Conservation (phyloP, 129 eudicot species). For the Centella asiatica region DNA sequence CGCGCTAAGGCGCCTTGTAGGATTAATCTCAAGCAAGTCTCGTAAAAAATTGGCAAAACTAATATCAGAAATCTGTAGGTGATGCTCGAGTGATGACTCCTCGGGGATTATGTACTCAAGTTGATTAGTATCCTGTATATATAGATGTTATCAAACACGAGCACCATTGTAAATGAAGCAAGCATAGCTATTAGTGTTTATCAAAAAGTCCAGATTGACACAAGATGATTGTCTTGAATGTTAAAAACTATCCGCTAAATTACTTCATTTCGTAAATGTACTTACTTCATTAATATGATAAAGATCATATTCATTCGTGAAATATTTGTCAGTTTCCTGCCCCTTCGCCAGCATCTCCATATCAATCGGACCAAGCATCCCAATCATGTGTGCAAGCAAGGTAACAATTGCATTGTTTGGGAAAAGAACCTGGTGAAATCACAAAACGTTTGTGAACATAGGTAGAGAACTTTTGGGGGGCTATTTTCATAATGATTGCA, state of each 20-base stretch:
- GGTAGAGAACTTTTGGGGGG: not conserved
- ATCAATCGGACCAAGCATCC: constrained; percentile 78
- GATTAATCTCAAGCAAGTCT: constrained; percentile 67
- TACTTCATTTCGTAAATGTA: not conserved
- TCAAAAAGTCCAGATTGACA: not conserved
- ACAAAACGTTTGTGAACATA: not conserved
- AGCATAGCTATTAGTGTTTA: not conserved
- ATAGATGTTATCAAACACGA: not conserved
- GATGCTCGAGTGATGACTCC: constrained; percentile 56
- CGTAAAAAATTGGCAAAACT: constrained; percentile 49
- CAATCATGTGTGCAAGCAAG: constrained; percentile 70
- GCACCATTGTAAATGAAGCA: too few species aligned
- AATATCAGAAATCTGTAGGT: constrained; percentile 45
- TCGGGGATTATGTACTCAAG: constrained; percentile 57
- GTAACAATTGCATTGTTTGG: constrained; percentile 53
- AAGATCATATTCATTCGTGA: constrained; percentile 67
- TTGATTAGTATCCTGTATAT: constrained; percentile 51
- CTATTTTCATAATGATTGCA: not conserved
- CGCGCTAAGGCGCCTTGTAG: constrained; percentile 66
- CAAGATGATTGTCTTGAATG: not conserved
- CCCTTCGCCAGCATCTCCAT: constrained; percentile 64
- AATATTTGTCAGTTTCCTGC: constrained; percentile 71
- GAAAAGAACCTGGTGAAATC: constrained; percentile 54
- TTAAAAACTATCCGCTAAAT: not conserved
- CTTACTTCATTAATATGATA: constrained; percentile 55